Evolutionary conservation across 148 eudicot genomes (phyloP).

Genomic region (Camellia japonica): DNA sequence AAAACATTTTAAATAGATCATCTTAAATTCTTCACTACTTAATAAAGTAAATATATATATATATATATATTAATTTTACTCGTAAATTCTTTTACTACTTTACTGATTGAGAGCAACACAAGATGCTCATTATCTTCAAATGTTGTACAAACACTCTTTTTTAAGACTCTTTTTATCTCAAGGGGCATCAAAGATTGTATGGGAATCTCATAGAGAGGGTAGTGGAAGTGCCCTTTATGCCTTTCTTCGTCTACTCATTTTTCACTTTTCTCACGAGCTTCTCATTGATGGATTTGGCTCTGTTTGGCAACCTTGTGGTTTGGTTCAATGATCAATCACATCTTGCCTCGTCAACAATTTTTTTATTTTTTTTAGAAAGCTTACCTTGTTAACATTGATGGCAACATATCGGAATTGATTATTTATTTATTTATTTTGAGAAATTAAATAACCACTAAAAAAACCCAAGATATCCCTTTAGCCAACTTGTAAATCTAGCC

Average conservation of each 20-base stretch:
- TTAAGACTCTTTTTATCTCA: not conserved
- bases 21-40: too few species aligned
- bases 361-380: not conserved
- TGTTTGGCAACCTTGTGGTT: not conserved
- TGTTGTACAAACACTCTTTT: not conserved
- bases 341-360: not conserved
- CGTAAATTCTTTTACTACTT: too few species aligned
- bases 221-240: constrained; percentile 15
- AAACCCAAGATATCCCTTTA: not conserved
- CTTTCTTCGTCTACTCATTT: constrained; percentile 12
- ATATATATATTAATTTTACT: too few species aligned
- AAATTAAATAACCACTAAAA: too few species aligned
- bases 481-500: not conserved
- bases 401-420: too few species aligned
- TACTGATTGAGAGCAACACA: not conserved
- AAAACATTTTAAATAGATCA: too few species aligned
- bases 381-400: too few species aligned
- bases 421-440: too few species aligned
- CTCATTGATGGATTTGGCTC: not conserved
- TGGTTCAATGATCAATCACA: not conserved
- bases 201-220: not conserved
- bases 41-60: too few species aligned
- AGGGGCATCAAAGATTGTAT: constrained; percentile 10
- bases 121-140: constrained; percentile 8
- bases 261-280: not conserved